Percentiles rank a stretch among this genome's conserved stretches.
Evolutionary conservation across 352 stramenopile species (phyloP).

Genomic region (Pythium scleroteichum): DNA sequence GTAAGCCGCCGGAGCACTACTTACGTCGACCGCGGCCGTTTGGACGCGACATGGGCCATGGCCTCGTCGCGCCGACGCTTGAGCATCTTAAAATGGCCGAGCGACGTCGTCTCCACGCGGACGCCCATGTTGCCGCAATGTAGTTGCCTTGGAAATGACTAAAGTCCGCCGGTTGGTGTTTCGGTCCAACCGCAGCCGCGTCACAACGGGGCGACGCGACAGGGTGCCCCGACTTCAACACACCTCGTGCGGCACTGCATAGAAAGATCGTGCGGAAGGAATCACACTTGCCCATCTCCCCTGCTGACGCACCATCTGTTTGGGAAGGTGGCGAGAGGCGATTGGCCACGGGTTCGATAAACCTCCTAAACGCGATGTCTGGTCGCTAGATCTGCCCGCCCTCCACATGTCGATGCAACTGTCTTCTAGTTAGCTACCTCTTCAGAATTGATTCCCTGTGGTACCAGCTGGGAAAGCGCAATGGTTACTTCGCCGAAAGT

Average conservation of each 20-base stretch:
- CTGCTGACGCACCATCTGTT: conserved; percentile 17
- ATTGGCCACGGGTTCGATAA: neutral
- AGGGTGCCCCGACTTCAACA: conserved; percentile 23
- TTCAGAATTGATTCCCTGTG: too few species aligned
- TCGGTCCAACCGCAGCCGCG: neutral
- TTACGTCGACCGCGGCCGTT: conserved; percentile 2
- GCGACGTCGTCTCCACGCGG: conserved; percentile 11
- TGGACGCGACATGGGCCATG: conserved; percentile 13
- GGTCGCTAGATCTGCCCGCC: too few species aligned
- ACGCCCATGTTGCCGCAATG: conserved; percentile 20
- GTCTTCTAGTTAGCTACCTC: too few species aligned
- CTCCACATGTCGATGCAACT: neutral
- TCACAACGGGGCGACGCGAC: conserved; percentile 13
- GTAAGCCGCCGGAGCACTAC: too few species aligned
- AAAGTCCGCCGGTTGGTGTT: conserved; percentile 4
- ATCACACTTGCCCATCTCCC: conserved; percentile 15
- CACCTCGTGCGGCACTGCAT: conserved; percentile 2
- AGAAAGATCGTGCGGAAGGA: conserved; percentile 10
- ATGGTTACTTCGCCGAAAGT: too few species aligned
- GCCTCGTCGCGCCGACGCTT: conserved; percentile 2
- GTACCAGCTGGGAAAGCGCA: too few species aligned
- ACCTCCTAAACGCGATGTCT: conserved; percentile 6
- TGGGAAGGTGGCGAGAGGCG: conserved; percentile 5
- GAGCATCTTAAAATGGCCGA: conserved; percentile 2
- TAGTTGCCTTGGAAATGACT: neutral